A percentile compares a stretch with the other conserved stretches of the same genome.
phyloP scores from a whole-genome alignment of 306 rosid species.

The Leucaena leucocephala region DNA sequence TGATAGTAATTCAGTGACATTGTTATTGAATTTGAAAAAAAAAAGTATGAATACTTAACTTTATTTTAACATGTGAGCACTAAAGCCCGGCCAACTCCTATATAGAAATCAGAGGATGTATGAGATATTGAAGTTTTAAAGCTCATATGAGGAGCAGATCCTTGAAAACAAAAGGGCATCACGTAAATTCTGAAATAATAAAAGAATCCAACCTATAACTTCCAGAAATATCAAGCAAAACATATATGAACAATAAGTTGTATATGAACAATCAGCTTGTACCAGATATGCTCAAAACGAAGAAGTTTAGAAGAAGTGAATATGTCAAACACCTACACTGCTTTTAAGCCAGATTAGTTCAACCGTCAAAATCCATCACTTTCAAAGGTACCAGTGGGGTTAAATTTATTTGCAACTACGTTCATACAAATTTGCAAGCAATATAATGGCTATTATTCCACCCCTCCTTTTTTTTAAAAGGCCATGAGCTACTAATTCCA shows the following conservation, averaged over 20 bases:
- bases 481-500: background rate
- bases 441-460: background rate
- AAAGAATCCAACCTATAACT: background rate
- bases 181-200: background rate
- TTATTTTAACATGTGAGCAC: background rate
- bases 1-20: no score
- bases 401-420: background rate
- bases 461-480: background rate
- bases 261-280: background rate
- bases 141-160: background rate
- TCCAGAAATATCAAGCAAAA: background rate
- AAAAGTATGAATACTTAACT: no score
- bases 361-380: slow-evolving; percentile 39
- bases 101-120: background rate
- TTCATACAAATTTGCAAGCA: background rate
- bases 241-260: background rate
- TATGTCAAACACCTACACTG: slow-evolving; percentile 29
- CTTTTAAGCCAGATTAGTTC: slow-evolving; percentile 18
- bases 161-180: background rate
- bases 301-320: slow-evolving; percentile 8
- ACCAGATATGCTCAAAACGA: background rate
- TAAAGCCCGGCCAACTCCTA: background rate
- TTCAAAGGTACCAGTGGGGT: background rate
- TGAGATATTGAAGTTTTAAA: background rate
- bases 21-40: no score